Percentiles rank a stretch among this genome's conserved stretches.
Evolutionary conservation across 179 eudicot genomes (phyloP).

Genomic region (Patellifolia procumbens): DNA sequence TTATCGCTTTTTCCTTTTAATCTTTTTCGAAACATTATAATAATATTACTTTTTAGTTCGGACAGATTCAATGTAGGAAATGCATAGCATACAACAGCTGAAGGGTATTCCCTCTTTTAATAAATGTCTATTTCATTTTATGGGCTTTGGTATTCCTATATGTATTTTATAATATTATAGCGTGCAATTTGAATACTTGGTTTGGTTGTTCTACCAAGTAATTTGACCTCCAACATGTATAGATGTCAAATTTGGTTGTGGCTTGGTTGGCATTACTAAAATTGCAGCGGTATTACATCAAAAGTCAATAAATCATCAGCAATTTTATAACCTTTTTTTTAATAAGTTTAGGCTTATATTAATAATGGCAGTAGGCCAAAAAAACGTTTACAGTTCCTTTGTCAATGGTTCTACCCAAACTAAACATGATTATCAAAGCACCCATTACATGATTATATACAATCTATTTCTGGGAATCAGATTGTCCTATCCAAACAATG

Average conservation of each 20-base stretch:
- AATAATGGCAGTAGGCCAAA: no score
- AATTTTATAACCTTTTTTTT: no score
- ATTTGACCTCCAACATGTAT: constrained; percentile 1
- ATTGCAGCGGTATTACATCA: no score
- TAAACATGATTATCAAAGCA: no score
- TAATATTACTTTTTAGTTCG: not conserved
- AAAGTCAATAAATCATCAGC: not conserved
- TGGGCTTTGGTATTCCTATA: not conserved
- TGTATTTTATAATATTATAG: constrained; percentile 5
- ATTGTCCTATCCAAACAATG: no score
- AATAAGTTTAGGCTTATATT: no score
- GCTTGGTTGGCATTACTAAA: constrained; percentile 7
- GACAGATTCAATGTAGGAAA: not conserved
- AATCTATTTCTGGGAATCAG: no score
- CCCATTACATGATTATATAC: no score
- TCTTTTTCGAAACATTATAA: not conserved
- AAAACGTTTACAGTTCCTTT: no score
- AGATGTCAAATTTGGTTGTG: constrained; percentile 4
- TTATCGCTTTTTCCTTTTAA: no score
- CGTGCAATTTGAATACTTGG: not conserved
- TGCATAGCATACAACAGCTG: not conserved
- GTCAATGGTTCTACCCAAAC: no score
- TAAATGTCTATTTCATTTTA: not conserved
- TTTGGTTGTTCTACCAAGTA: not conserved
- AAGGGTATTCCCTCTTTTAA: not conserved